Base-by-base conservation (phyloP, 2,329 filamentous ascomycete species). In the Camptophora hylomeconis region DNA sequence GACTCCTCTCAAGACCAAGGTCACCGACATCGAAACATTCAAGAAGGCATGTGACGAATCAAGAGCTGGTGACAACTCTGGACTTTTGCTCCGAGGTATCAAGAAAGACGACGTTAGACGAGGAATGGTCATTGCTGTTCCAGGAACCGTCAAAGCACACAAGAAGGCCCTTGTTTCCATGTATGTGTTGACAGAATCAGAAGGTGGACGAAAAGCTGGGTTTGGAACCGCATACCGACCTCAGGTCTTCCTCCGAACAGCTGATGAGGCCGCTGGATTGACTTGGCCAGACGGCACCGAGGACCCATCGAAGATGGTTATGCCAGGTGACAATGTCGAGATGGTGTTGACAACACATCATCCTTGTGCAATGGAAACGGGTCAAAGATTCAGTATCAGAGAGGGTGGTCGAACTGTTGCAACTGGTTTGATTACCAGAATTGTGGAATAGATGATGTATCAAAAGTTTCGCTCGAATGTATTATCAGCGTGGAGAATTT, bases 1-100 rank as follows among this genome's bases (percentile, higher is more conserved):
- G 33, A 69, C 75, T 24, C 63, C 82, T 44, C 81, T 95, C 69
- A 94, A 92, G 75, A 95, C 89, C 60, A 95, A 94, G 71, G 87
- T 98, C 43, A 98, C 89, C 51, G 92, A 98, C 53, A 95, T 98
- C 46, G 89, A 98, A 69, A 98, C 87, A 44, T 98, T 98, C 72
- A 94, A 95, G 73, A 98, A 98, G 74, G 92, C 84, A 27, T 95
- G 89, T 61, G 86, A 94, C 35, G 83, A 93, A 63, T 92, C 87
- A 35, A 75, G 81, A 49, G 89, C 89, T 38, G 89, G 89, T 58
- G 89, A 98, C 63, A 98, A 95, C 75, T 94, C 89, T 15, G 89
- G 89, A 53, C 80, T 98, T 20, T 74, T 98, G 31, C 78, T 98
- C 58, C 83, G 89, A 63, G 87, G 89, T 69, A 63, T 98, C 53